Base-by-base conservation (phyloP, 2,329 filamentous ascomycete genomes). In the Pseudocercospora musae region DNA sequence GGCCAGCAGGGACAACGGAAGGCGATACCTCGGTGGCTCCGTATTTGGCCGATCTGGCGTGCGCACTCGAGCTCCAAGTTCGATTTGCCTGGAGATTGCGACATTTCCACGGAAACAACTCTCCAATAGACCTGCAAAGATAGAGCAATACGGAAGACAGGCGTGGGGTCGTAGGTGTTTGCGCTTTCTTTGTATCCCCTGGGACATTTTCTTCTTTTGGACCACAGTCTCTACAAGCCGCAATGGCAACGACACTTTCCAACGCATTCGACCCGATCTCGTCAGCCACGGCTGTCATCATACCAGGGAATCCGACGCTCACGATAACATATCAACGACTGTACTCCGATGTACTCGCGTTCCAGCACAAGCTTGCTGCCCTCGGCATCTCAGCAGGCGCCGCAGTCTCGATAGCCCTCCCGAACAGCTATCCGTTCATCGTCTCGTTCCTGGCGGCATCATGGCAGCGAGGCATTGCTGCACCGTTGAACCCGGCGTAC, bases 341-440 rank as follows among this genome's bases (percentile, higher is more conserved):
- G 57, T 77, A 84, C 58, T 75, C 82, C 64, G 88, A 93, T 72
- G 84, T 92, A 59, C 77, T 81, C 48, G 79, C 83, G 15, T 94
- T 95, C 79, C 91, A 95, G 79, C 81, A 82, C 73, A 90, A 91
- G 78, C 86, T 96, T 66, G 91, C 91, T 23, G 82, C 83, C 53
- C 82, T 94, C 60, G 91, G 91, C 67, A 86, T 96, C 66, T 81
- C 83, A 60, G 82, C 84, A 48, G 83, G 84, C 67, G 85, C 88
- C 13, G 88, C 90, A 52, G 90, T 96, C 57, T 95, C 91, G 53
- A 92, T 96, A 74, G 89, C 91, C 27, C 84, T 92, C 18, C 85
- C 89, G 62, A 96, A 96, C 80, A 92, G 89, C 58, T 93, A 92
- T 77, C 90, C 93, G 76, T 95, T 96, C 78, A 90, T 96, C 73